Base-by-base conservation (phyloP, 2,329 filamentous ascomycete genomes). In the Leptographium procerum region DNA sequence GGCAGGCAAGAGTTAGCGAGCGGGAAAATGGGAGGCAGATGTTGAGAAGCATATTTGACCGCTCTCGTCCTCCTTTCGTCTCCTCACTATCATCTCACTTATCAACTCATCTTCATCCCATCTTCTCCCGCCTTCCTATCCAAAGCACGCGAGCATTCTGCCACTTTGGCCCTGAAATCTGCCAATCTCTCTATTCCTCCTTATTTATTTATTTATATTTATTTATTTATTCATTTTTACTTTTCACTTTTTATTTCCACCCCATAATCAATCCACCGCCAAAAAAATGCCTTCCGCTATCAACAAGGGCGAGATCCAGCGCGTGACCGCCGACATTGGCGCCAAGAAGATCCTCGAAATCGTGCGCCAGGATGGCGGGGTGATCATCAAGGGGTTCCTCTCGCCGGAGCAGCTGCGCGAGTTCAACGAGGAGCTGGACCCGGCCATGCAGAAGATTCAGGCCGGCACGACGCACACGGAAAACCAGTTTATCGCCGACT, bases 341-440 rank as follows among this genome's bases (percentile, higher is more conserved):
- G 48, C 31, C 13, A 28, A 29, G 26, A 26, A 28, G 14, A 58
- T 58, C 22, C 61, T 55, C 60, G 64, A 54, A 28, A 48, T 58
- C 8, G 51, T 58, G 45, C 61, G 56, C 22, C 60, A 64, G 50
- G 65, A 67, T 47, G 65, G 66, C 19, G 65, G 62, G 22, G 65
- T 68, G 53, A 65, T 68, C 55, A 67, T 68, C 61, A 64, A 66
- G 56, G 58, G 62, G 34, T 61, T 68, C 5, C 63, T 68, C 52
- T 61, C 65, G 8, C 57, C 40, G 1, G 62, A 64, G 52, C 62
- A 66, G 48, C 60, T 66, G 19, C 36, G 50, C 36, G 60, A 56
- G 34, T 61, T 68, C 22, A 66, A 67, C 59, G 52, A 57, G 33
- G 66, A 68, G 47, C 59, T 67, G 22, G 59, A 67, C 50, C 64